A percentile compares a stretch with the other conserved stretches of the same genome.
Evolutionary conservation across 1,284 basidiomycete genomes (phyloP).

Genomic region (Ceratobasidium sp.): DNA sequence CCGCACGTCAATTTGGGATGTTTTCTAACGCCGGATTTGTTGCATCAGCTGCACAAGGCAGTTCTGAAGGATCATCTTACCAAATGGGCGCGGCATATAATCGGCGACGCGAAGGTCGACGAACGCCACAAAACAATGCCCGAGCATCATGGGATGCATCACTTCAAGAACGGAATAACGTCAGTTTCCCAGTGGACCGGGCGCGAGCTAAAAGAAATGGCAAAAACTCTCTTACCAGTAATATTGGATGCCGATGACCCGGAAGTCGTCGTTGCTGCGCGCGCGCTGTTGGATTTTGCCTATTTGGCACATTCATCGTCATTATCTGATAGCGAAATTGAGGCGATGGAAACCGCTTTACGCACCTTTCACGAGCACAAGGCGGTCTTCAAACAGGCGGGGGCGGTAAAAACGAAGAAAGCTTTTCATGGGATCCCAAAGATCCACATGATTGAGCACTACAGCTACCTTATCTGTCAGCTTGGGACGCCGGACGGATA

Average conservation of each 20-base stretch:
- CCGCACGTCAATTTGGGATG: constrained; percentile 53
- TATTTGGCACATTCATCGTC: constrained; percentile 44
- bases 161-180: constrained; percentile 44
- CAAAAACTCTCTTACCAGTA: constrained; percentile 55
- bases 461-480: constrained; percentile 16
- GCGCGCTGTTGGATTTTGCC: constrained; percentile 59
- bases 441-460: constrained; percentile 56
- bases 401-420: constrained; percentile 49
- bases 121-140: not conserved
- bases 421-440: constrained; percentile 61
- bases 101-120: constrained; percentile 43
- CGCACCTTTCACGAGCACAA: constrained; percentile 56
- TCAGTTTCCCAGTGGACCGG: constrained; percentile 56
- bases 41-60: constrained; percentile 58
- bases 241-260: constrained; percentile 46
- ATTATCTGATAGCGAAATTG: constrained; percentile 56
- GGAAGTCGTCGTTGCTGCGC: constrained; percentile 47
- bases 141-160: no score
- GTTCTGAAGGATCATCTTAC: constrained; percentile 54
- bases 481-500: constrained; percentile 47
- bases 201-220: constrained; percentile 49
- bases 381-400: constrained; percentile 56
- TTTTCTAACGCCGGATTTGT: constrained; percentile 54
- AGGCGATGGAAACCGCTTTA: constrained; percentile 54
- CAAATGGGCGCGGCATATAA: constrained; percentile 45